phyloP scores from a whole-genome alignment of 257 asterid genomes.

The Nicotiana tomentosiformis region DNA sequence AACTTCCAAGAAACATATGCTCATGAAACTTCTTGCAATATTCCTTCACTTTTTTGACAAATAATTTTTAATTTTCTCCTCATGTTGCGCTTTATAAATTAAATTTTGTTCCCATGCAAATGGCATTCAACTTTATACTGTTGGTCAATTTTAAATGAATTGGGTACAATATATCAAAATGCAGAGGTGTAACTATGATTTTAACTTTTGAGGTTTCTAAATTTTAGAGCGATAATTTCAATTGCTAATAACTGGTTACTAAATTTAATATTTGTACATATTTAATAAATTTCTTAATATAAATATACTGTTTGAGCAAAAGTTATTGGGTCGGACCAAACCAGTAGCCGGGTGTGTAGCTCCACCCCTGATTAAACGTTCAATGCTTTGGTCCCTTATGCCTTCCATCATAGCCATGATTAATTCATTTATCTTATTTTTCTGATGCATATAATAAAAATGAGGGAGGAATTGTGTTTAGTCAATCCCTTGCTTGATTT shows the following conservation, averaged over 20 bases:
- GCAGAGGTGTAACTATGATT: too few species aligned
- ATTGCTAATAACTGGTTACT: too few species aligned
- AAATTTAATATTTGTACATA: too few species aligned
- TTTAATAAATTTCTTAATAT: too few species aligned
- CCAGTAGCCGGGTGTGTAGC: too few species aligned
- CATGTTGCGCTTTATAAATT: background rate
- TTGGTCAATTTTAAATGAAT: background rate
- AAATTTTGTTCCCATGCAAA: background rate
- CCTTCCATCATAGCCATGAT: background rate
- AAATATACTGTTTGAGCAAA: too few species aligned
- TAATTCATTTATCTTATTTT: background rate
- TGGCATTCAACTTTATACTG: background rate
- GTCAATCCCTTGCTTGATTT: background rate
- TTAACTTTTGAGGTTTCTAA: too few species aligned
- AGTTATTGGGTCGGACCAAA: too few species aligned
- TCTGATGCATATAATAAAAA: background rate
- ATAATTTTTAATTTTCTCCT: background rate
- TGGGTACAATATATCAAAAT: background rate
- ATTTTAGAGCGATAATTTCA: too few species aligned
- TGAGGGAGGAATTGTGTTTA: background rate
- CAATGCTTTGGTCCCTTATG: conserved; percentile 1
- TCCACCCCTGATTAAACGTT: background rate
- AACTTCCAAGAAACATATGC: conserved; percentile 21
- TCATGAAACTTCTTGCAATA: conserved; percentile 7
- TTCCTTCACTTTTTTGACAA: background rate